Evolutionary conservation across 345 rosid genomes (phyloP), one percentile per base, ranked within the genome.

Genomic region (Lepidium africanum): DNA sequence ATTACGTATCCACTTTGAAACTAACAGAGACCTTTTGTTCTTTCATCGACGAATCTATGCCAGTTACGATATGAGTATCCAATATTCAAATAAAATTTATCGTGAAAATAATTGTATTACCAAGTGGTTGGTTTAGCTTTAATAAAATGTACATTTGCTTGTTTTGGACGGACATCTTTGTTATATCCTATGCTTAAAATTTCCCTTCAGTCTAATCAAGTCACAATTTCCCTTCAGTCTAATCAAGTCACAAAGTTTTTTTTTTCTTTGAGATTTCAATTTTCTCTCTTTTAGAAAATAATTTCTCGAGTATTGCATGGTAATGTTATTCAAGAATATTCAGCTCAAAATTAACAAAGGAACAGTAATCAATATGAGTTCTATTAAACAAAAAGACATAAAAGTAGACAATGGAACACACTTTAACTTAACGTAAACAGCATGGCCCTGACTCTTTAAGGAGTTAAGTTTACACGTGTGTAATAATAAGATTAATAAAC

Each of bases 1-100:
- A 40, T 73, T 7, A 56, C 15, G 71, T 40, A 65, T 73, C 59
- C 52, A 40, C 54, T 48, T 57, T 58, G 71, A 41, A 58, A 45
- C 3, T 37, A 23, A 2, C 56, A 45, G 1, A 30, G 7, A 30
- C 9, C 6, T 35, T 46, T 13, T 27, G 23, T 9, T 21, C 30
- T 21, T 35, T 32, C 25, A 27, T 60, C 16, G 30, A 15, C 11
- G 27, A 61, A 16, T 61, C 25, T 11, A 30, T 9, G 11, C 53
- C 47, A 13, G n/a, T n/a, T n/a, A n/a, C n/a, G n/a, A n/a, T n/a
- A n/a, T n/a, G n/a, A n/a, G n/a, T n/a, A n/a, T n/a, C n/a, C n/a
- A n/a, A n/a, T n/a, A n/a, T n/a, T n/a, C n/a, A n/a, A n/a, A n/a
- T n/a, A n/a, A n/a, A n/a, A n/a, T n/a, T n/a, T n/a, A n/a, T n/a